Conservation (phyloP, 225 moss, liverwort and hornwort species). For the Sphagnum tenellum region DNA sequence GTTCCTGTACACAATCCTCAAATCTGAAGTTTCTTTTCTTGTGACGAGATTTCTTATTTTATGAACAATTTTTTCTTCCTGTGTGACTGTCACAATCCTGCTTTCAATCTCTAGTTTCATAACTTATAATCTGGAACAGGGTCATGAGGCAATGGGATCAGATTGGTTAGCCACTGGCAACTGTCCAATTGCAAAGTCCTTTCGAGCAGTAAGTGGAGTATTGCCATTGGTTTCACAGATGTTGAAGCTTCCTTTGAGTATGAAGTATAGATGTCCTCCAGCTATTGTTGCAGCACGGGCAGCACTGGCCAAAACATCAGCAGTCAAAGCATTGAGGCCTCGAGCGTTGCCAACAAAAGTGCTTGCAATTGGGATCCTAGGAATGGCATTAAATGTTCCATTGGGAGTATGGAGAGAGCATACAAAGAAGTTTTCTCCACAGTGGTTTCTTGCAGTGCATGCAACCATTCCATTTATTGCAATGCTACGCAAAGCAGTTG, state of each 20-base stretch:
- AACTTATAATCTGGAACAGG: too few species aligned
- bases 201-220: conserved; percentile 2
- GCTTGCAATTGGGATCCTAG: conserved; percentile 3
- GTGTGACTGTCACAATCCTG: too few species aligned
- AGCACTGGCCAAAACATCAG: conserved; percentile 3
- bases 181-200: conserved; percentile 4
- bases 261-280: conserved; percentile 4
- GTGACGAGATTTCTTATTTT: too few species aligned
- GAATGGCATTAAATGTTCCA: conserved; percentile 4
- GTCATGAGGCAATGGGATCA: background rate
- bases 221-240: conserved; percentile 1
- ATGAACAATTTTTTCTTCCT: too few species aligned
- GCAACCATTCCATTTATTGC: conserved; percentile 5
- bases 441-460: conserved; percentile 7
- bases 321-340: conserved; percentile 2
- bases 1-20: too few species aligned
- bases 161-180: conserved; percentile 6
- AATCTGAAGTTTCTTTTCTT: too few species aligned
- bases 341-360: conserved; percentile 4
- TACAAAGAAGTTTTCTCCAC: conserved; percentile 4
- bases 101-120: too few species aligned
- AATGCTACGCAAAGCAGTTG: conserved; percentile 4
- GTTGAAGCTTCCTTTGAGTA: background rate
- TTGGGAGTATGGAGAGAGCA: conserved; percentile 9
- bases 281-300: conserved; percentile 3